phyloP scores from a whole-genome alignment of 805 yeast genomes.

The Maudiozyma barnettii region DNA sequence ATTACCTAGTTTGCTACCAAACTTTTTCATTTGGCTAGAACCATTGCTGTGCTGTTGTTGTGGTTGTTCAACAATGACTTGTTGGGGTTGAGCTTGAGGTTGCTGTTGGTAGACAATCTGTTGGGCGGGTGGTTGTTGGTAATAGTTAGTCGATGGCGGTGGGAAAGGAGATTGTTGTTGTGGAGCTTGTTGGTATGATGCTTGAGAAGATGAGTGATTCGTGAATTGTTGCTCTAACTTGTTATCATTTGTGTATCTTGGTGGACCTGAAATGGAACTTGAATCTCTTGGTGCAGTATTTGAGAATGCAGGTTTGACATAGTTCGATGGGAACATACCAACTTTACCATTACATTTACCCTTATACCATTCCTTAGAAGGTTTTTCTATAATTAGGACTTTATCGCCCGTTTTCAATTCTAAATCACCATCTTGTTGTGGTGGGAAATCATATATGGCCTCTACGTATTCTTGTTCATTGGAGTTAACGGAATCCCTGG shows the following conservation, averaged over 20 bases:
- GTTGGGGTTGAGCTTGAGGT: constrained; percentile 10
- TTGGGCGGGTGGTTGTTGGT: constrained; percentile 16
- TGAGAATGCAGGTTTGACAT: constrained; percentile 43
- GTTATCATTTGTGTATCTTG: constrained; percentile 7
- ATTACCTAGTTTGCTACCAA: constrained; percentile 76
- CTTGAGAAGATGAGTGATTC: constrained; percentile 1
- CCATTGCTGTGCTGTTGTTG: constrained; percentile 23
- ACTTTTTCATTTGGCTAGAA: constrained; percentile 39
- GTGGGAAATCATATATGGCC: constrained; percentile 64
- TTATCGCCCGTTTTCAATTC: constrained; percentile 55
- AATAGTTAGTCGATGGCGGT: constrained; percentile 9
- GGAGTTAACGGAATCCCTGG: constrained; percentile 5
- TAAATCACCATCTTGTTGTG: constrained; percentile 73
- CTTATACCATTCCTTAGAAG: constrained; percentile 86
- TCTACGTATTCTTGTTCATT: constrained; percentile 37
- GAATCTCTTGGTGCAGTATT: constrained; percentile 6
- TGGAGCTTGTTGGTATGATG: constrained; percentile 1
- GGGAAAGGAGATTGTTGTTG: constrained; percentile 5
- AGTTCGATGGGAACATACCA: constrained; percentile 88
- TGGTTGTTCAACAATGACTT: constrained; percentile 26
- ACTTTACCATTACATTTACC: constrained; percentile 51
- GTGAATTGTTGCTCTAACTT: constrained; percentile 4
- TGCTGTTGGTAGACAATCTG: constrained; percentile 3
- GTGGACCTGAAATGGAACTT: constrained; percentile 10
- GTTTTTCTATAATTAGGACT: constrained; percentile 58